Percentiles rank a stretch among this genome's conserved stretches.
These are phyloP conservation scores for Penicillium sp. DNA, from an alignment of 2,329 filamentous ascomycete genomes.

Conservation along the genomic window DNA sequence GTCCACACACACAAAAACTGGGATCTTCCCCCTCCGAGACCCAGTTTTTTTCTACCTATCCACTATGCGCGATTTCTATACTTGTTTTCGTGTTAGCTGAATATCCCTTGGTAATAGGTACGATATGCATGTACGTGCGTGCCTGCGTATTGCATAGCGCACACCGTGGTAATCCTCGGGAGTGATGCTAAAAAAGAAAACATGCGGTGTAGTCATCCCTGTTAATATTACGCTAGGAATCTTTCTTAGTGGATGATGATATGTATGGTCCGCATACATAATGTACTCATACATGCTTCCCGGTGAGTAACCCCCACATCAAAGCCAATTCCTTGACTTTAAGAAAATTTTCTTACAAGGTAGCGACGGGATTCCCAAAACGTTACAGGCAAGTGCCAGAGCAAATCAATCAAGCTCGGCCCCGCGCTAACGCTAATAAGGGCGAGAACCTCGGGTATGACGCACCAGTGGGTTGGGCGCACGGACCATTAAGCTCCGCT, in stretches of 20 bases:
- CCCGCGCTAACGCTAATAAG: neutral
- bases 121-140: neutral
- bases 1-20: neutral
- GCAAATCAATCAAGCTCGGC: neutral
- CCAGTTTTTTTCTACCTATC: neutral
- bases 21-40: neutral
- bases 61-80: slow-evolving; percentile 3
- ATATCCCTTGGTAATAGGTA: neutral
- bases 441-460: slow-evolving; percentile 1
- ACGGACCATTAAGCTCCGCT: neutral
- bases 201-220: slow-evolving; percentile 3
- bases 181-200: neutral
- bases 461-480: neutral
- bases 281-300: neutral
- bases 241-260: too few species aligned
- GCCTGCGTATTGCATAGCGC: neutral
- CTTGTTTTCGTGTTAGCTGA: neutral
- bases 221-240: too few species aligned
- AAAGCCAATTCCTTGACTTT: neutral
- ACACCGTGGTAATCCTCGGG: neutral
- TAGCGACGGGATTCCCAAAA: neutral
- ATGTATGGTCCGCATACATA: too few species aligned
- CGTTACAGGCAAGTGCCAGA: neutral
- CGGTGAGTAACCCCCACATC: neutral
- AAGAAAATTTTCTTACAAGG: neutral